Conservation (phyloP, 345 rosid species). For the Salix suchowensis region DNA sequence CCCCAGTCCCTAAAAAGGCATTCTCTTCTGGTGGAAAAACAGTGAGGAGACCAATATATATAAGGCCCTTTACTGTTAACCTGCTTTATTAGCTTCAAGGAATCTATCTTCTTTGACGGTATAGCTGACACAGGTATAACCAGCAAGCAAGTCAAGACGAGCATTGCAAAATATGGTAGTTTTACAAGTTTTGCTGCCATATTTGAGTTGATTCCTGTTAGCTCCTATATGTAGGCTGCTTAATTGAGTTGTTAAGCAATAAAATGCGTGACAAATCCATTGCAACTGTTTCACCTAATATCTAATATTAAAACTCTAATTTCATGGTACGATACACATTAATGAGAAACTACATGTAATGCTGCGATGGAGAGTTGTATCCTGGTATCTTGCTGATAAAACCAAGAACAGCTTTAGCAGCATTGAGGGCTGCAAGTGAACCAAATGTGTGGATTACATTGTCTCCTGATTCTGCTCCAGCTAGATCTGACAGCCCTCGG, state of each 20-base stretch:
- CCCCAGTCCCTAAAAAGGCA: constrained; percentile 30
- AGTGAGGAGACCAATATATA: constrained; percentile 41
- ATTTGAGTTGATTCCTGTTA: neutral
- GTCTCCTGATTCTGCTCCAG: constrained; percentile 39
- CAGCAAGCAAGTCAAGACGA: neutral
- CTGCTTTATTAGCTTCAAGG: constrained; percentile 20
- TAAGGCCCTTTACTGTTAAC: constrained; percentile 42
- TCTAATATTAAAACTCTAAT: too few relatives aligned
- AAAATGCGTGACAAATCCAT: too few relatives aligned
- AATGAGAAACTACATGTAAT: too few relatives aligned
- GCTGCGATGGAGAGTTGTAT: too few relatives aligned
- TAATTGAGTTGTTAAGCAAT: too few relatives aligned
- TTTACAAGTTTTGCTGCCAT: constrained; percentile 12
- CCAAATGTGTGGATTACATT: constrained; percentile 25
- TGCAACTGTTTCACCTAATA: too few relatives aligned
- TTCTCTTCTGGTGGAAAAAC: constrained; percentile 41
- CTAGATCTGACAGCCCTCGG: constrained; percentile 45
- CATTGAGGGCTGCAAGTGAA: constrained; percentile 40
- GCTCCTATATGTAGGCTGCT: too few relatives aligned
- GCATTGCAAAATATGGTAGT: neutral
- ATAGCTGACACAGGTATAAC: constrained; percentile 15
- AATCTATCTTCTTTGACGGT: constrained; percentile 1
- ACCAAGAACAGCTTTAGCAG: constrained; percentile 38
- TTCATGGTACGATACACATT: too few relatives aligned
- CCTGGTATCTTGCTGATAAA: constrained; percentile 27